phyloP scores from a whole-genome alignment of 257 asterid genomes.

The Nicotiana sylvestris region DNA sequence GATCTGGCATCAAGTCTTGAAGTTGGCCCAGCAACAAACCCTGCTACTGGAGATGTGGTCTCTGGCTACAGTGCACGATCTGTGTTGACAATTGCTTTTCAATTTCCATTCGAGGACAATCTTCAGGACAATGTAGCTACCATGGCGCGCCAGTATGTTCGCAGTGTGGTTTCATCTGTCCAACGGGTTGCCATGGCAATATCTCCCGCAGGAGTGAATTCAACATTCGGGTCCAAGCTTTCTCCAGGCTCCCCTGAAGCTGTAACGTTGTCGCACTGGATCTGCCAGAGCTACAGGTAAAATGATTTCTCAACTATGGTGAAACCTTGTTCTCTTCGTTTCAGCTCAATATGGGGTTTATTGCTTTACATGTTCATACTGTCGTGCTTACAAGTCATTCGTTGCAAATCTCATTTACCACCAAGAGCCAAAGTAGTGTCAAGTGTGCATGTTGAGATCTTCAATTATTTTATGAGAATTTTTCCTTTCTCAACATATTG shows the following conservation, averaged over 20 bases:
- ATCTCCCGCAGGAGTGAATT: constrained; percentile 66
- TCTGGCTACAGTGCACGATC: constrained; percentile 54
- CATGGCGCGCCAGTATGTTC: constrained; percentile 91
- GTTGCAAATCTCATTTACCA: background rate
- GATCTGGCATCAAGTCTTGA: constrained; percentile 84
- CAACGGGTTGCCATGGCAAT: constrained; percentile 95
- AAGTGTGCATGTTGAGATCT: background rate
- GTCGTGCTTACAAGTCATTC: background rate
- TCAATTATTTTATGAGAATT: background rate
- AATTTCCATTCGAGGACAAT: constrained; percentile 86
- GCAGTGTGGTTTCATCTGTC: constrained; percentile 87
- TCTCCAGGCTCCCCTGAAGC: constrained; percentile 91
- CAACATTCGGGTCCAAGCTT: constrained; percentile 48
- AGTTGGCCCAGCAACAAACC: constrained; percentile 49
- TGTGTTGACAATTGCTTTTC: constrained; percentile 87
- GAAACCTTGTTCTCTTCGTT: background rate
- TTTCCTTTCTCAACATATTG: background rate
- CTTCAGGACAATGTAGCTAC: constrained; percentile 76
- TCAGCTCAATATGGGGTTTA: background rate
- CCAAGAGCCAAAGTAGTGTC: background rate
- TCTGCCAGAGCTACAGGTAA: constrained; percentile 89
- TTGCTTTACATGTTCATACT: background rate
- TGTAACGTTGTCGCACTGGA: constrained; percentile 85
- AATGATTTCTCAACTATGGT: background rate
- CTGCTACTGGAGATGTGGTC: constrained; percentile 24